Evolutionary conservation across 2,329 filamentous ascomycete species (phyloP).

Genomic region (Beauveria rudraprayagi): DNA sequence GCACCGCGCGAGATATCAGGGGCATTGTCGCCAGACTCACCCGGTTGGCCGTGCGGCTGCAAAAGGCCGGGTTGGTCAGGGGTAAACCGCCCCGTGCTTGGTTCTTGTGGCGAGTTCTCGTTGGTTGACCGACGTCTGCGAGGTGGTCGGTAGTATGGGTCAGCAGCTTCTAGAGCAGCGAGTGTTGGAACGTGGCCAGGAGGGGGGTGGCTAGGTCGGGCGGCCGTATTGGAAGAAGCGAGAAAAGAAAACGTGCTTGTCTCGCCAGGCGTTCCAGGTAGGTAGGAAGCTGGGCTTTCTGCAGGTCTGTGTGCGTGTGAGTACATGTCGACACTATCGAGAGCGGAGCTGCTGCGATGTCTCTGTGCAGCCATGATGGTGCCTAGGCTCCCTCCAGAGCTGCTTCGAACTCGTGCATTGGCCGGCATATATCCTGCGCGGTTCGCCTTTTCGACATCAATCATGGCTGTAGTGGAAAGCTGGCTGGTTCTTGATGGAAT

Average conservation of each 20-base stretch:
- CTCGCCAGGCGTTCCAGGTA: conserved; percentile 66
- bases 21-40: conserved; percentile 34
- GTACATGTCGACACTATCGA: conserved; percentile 43
- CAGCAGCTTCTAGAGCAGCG: conserved; percentile 46
- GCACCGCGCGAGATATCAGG: conserved; percentile 33
- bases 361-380: conserved; percentile 35
- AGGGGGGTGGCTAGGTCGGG: conserved; percentile 31
- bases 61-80: conserved; percentile 30
- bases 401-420: conserved; percentile 47
- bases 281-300: conserved; percentile 56
- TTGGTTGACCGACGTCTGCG: conserved; percentile 58
- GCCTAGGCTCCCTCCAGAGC: conserved; percentile 52
- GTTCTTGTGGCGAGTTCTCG: conserved; percentile 24
- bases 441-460: conserved; percentile 58
- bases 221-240: conserved; percentile 44
- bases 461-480: conserved; percentile 73
- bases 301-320: conserved; percentile 37
- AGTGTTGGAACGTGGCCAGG: conserved; percentile 34
- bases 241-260: conserved; percentile 66
- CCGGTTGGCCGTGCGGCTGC: conserved; percentile 23
- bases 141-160: conserved; percentile 86
- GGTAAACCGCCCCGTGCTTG: conserved; percentile 19
- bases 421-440: conserved; percentile 51
- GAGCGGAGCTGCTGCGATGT: conserved; percentile 46
- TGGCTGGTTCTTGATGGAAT: conserved; percentile 69